Evolutionary conservation across 1,284 basidiomycete species (phyloP), one percentile per base, ranked within the genome.

Genomic region (Ganoderma lucidum): DNA sequence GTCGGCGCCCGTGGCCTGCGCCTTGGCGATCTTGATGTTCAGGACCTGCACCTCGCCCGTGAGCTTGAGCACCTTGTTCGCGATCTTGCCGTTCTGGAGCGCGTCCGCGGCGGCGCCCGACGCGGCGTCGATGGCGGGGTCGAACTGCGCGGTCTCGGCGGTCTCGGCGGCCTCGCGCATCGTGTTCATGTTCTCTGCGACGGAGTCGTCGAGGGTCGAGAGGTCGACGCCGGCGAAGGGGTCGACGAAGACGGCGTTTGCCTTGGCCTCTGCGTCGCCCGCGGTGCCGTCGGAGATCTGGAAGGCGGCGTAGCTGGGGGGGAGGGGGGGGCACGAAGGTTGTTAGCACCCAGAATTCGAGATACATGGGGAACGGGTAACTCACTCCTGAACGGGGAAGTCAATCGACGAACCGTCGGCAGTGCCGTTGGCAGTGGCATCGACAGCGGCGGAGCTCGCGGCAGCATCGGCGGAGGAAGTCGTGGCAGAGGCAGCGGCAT

Each of bases 11-110:
- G 71, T 67, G 15, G 82, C 82, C 74, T 81, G 68, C 10, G 81
- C 82, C 72, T 83, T 76, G 6, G 82, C 83, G 67, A 83, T 78
- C 75, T 84, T 79, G 78, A 85, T 85, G 67, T 83, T 78, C 8
- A 83, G 74, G 41, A 73, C 82, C 73, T 83, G 82, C 28, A 81
- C 76, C 70, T 81, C 78, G 41, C 81, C 85, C 32, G 83, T 84
- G 65, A 86, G 77, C 78, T 87, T 87, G 42, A 87, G 75, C 41
- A 86, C 85, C 79, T 87, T 86, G 81, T 87, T 86, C 82, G 84
- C 82, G 75, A 83, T 85, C 78, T 86, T 86, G 44, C 85, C 84
- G 70, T 78, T 77, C 67, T 82, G 78, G 15, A 86, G 79, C 23
- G 83, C 83, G 55, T 71, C 78, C 23, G 83, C 82, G 76, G 65